phyloP scores from a whole-genome alignment of 305 asterid genomes.

The Stenogyne calaminthoides region DNA sequence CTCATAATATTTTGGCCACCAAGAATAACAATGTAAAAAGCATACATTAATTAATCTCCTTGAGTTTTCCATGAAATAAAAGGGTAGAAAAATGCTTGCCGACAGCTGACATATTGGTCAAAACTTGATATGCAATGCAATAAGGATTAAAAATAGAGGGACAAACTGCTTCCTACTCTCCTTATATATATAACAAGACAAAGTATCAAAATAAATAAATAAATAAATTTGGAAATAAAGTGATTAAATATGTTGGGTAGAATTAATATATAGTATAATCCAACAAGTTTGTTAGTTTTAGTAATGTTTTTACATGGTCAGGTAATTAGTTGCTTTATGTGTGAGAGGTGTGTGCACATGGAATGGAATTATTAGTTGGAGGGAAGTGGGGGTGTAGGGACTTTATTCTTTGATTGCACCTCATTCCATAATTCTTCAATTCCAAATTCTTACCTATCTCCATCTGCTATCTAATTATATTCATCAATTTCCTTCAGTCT shows the following conservation, averaged over 20 bases:
- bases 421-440: neutral
- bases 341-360: neutral
- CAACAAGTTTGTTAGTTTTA: neutral
- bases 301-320: neutral
- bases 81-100: neutral
- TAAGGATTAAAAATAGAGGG: neutral
- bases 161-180: neutral
- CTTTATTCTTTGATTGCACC: neutral
- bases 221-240: neutral
- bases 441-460: neutral
- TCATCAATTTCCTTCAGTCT: neutral
- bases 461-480: neutral
- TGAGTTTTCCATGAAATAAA: neutral
- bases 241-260: neutral
- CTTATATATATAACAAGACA: neutral
- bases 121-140: neutral
- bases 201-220: neutral
- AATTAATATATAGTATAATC: neutral
- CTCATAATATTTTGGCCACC: neutral
- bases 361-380: neutral
- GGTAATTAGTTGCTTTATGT: neutral
- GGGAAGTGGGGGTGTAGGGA: neutral
- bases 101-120: constrained; percentile 1
- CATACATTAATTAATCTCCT: neutral
- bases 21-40: neutral